Conservation (phyloP, 805 yeast genomes). For the Starmera caribaea region DNA sequence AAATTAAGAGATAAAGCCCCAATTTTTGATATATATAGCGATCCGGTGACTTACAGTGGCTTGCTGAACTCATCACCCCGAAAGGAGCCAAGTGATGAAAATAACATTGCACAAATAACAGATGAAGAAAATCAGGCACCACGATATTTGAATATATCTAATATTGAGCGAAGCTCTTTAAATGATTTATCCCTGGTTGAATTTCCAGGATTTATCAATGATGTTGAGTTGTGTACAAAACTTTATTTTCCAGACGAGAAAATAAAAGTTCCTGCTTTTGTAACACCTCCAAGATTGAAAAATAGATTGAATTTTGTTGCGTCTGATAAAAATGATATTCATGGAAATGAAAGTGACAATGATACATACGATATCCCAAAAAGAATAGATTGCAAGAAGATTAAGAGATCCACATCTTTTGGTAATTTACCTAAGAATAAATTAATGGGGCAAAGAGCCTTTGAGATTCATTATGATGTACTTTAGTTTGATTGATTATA, state of each 20-base stretch:
- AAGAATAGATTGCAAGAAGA: too few relatives aligned
- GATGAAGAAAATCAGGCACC: conserved; percentile 13
- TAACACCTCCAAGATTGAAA: conserved; percentile 17
- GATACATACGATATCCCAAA: too few relatives aligned
- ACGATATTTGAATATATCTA: background rate
- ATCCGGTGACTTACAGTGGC: conserved; percentile 11
- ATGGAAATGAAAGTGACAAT: background rate
- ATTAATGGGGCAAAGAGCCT: conserved; percentile 16
- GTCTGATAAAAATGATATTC: conserved; percentile 5
- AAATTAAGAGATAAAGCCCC: conserved; percentile 1
- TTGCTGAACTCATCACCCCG: conserved; percentile 8
- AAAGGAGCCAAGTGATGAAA: conserved; percentile 9
- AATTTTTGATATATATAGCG: conserved; percentile 14
- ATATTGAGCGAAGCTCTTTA: conserved; percentile 2
- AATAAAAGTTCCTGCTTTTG: conserved; percentile 11
- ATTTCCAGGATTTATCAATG: conserved; percentile 11
- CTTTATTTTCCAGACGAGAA: conserved; percentile 3
- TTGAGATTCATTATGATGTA: conserved; percentile 14
- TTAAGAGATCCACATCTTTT: conserved; percentile 15
- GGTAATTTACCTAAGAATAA: conserved; percentile 11
- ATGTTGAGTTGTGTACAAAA: background rate
- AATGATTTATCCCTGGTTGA: conserved; percentile 10
- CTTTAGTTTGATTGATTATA: background rate
- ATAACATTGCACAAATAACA: conserved; percentile 2
- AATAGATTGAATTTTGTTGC: conserved; percentile 13